phyloP scores from a whole-genome alignment of 176 grass and related monocot genomes.

The Avena atlantica region DNA sequence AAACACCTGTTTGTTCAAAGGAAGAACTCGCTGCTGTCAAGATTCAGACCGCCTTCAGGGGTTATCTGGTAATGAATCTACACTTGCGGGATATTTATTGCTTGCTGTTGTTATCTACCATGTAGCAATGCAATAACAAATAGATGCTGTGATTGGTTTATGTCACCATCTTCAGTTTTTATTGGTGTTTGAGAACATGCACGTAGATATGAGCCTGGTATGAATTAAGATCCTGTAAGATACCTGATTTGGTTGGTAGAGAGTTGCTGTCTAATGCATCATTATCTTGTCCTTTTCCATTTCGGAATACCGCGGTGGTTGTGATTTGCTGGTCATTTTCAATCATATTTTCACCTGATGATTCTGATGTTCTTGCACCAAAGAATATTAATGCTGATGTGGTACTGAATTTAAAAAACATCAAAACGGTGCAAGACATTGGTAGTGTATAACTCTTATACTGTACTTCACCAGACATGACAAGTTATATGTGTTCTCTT shows the following conservation, averaged over 20 bases:
- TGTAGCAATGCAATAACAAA: slow-evolving; percentile 17
- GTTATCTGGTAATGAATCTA: slow-evolving; percentile 70
- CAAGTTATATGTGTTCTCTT: too few relatives aligned
- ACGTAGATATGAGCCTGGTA: background rate
- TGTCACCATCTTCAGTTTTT: slow-evolving; percentile 30
- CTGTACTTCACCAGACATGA: background rate
- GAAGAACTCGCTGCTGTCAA: slow-evolving; percentile 81
- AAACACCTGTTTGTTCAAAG: slow-evolving; percentile 43
- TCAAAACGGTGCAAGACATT: background rate
- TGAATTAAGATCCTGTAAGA: slow-evolving; percentile 26
- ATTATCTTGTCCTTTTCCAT: slow-evolving; percentile 27
- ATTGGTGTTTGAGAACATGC: slow-evolving; percentile 11
- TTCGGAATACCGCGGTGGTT: slow-evolving; percentile 34
- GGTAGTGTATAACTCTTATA: background rate
- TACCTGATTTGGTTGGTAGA: slow-evolving; percentile 54
- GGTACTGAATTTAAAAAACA: slow-evolving; percentile 17
- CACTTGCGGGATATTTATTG: slow-evolving; percentile 10
- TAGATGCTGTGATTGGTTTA: background rate
- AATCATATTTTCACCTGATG: slow-evolving; percentile 29
- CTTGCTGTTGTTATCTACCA: slow-evolving; percentile 13
- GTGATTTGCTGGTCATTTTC: slow-evolving; percentile 41
- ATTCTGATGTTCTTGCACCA: slow-evolving; percentile 24
- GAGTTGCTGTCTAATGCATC: slow-evolving; percentile 46
- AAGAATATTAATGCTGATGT: slow-evolving; percentile 24
- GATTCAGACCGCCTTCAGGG: slow-evolving; percentile 91